These are phyloP conservation scores for Exophiala phaeomuriformis DNA, from an alignment of 2,329 filamentous ascomycete genomes.

Conservation along the genomic window DNA sequence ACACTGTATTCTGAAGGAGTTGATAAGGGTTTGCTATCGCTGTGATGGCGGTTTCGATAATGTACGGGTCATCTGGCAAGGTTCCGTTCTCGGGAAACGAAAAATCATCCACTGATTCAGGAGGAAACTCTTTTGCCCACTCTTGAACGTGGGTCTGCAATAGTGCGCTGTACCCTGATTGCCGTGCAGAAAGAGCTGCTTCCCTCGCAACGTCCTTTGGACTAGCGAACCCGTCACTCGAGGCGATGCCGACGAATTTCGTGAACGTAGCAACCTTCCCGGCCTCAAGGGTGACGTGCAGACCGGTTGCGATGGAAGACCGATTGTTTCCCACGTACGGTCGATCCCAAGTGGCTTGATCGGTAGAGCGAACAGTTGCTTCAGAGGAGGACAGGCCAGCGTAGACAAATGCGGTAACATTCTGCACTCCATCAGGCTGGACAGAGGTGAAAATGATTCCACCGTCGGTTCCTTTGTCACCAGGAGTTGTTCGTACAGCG, in stretches of 20 bases:
- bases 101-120: constrained; percentile 58
- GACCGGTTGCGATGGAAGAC: constrained; percentile 59
- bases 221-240: constrained; percentile 58
- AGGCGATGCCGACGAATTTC: constrained; percentile 63
- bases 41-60: constrained; percentile 48
- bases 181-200: constrained; percentile 46
- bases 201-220: constrained; percentile 49
- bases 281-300: constrained; percentile 47
- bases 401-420: constrained; percentile 57
- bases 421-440: constrained; percentile 52
- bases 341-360: constrained; percentile 36
- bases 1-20: constrained; percentile 45
- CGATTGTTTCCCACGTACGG: constrained; percentile 49
- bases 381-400: constrained; percentile 37
- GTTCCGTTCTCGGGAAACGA: constrained; percentile 49
- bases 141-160: constrained; percentile 52
- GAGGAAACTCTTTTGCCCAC: constrained; percentile 56
- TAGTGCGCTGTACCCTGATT: constrained; percentile 50
- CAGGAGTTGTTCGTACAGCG: constrained; percentile 57
- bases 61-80: constrained; percentile 50
- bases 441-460: constrained; percentile 59
- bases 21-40: constrained; percentile 44
- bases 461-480: constrained; percentile 49
- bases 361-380: constrained; percentile 38
- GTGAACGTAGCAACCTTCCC: constrained; percentile 50